Conservation (phyloP, 176 grass and related monocot genomes). For the Aegilops bicornis region DNA sequence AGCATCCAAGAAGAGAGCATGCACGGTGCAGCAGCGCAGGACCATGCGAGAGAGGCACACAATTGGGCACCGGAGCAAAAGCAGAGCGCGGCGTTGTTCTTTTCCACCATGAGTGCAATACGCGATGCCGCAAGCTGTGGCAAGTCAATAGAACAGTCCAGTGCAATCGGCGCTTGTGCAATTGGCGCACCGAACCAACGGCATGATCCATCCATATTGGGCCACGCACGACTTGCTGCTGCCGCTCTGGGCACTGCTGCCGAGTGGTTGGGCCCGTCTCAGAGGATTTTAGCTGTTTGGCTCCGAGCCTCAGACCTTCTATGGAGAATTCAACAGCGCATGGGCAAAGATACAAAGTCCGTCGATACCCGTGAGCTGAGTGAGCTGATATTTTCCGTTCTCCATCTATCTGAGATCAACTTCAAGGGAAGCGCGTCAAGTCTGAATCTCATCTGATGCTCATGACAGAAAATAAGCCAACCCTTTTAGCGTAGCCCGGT, state of each 20-base stretch:
- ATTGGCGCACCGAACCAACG: neutral
- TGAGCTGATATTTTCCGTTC: neutral
- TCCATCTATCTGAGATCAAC: too few relatives aligned
- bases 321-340: neutral
- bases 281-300: neutral
- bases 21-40: slow-evolving; percentile 6
- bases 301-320: neutral
- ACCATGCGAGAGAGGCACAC: neutral
- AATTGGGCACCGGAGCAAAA: neutral
- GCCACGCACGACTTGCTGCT: neutral
- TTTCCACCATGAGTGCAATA: neutral
- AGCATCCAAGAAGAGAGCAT: neutral
- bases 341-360: neutral
- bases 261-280: neutral
- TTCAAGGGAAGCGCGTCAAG: too few relatives aligned
- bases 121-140: neutral
- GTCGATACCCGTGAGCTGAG: neutral
- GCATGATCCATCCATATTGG: neutral
- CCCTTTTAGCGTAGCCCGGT: too few relatives aligned
- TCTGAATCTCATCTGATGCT: too few relatives aligned
- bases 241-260: neutral
- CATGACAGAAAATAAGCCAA: too few relatives aligned
- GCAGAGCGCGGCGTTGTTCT: neutral
- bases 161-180: neutral
- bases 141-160: neutral